phyloP scores from a whole-genome alignment of 1,139 yeast genomes.

The Pichia sp. region DNA sequence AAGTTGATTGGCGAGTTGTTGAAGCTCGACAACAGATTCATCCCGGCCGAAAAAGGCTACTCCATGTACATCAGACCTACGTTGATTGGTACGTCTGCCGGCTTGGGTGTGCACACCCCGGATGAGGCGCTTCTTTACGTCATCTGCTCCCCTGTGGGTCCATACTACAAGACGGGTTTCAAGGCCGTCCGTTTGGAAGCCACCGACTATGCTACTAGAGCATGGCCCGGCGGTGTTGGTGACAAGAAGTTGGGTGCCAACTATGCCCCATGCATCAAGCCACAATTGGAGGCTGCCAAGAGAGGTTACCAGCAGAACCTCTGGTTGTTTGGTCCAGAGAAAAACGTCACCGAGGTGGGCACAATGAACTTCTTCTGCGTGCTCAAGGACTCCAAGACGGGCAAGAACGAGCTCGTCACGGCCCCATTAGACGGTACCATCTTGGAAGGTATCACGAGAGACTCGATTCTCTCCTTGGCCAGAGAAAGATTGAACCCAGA shows the following conservation, averaged over 20 bases:
- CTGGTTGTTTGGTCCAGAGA: constrained; percentile 93
- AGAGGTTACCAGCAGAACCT: constrained; percentile 92
- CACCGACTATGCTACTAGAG: constrained; percentile 90
- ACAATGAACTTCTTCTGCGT: constrained; percentile 94
- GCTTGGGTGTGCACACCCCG: constrained; percentile 81
- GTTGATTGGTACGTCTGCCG: constrained; percentile 83
- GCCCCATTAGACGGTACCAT: constrained; percentile 97
- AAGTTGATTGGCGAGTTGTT: constrained; percentile 73
- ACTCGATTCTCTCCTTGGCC: constrained; percentile 73
- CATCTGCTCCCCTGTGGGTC: constrained; percentile 94
- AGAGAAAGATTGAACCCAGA: constrained; percentile 64
- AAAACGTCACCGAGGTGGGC: constrained; percentile 90
- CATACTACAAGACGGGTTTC: constrained; percentile 85
- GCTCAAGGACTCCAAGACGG: constrained; percentile 61
- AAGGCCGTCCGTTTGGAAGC: constrained; percentile 93
- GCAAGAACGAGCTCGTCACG: constrained; percentile 87
- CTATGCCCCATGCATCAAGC: constrained; percentile 91
- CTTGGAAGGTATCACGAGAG: constrained; percentile 94
- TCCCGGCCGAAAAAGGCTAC: constrained; percentile 82
- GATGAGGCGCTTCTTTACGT: constrained; percentile 75
- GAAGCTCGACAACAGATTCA: constrained; percentile 65
- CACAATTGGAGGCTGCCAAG: constrained; percentile 81
- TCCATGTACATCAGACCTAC: constrained; percentile 93
- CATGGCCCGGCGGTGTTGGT: constrained; percentile 99
- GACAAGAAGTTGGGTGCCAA: constrained; percentile 94